Evolutionary conservation across 1,284 basidiomycete species (phyloP).

Genomic region (Agroathelia rolfsii): DNA sequence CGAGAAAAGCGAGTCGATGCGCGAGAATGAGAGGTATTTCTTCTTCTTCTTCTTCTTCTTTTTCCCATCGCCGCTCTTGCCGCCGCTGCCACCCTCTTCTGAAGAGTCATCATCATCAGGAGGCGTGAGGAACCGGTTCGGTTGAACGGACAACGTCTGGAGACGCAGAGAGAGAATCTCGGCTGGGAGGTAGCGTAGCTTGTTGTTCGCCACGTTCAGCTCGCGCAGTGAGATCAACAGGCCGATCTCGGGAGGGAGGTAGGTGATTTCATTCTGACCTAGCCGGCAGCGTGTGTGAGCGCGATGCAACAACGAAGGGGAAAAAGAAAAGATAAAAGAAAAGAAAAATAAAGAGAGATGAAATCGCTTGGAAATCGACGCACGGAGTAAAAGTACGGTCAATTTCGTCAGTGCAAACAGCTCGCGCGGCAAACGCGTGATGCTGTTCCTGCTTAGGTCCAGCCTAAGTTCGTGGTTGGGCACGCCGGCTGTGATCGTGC

Average conservation of each 20-base stretch:
- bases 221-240: slow-evolving; percentile 43
- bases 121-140: slow-evolving; percentile 52
- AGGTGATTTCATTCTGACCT: slow-evolving; percentile 35
- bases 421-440: slow-evolving; percentile 37
- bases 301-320: neutral
- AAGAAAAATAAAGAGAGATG: too few relatives aligned
- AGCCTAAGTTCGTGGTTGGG: slow-evolving; percentile 33
- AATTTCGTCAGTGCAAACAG: slow-evolving; percentile 42
- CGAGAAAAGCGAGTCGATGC: slow-evolving; percentile 1
- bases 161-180: slow-evolving; percentile 52
- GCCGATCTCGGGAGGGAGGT: slow-evolving; percentile 57
- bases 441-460: slow-evolving; percentile 36
- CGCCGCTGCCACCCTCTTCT: too few relatives aligned
- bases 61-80: too few relatives aligned
- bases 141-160: slow-evolving; percentile 32
- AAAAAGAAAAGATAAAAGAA: slow-evolving; percentile 5
- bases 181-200: slow-evolving; percentile 49
- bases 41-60: too few relatives aligned
- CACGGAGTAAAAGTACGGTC: slow-evolving; percentile 49
- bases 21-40: neutral
- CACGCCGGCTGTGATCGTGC: slow-evolving; percentile 16
- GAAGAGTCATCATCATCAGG: slow-evolving; percentile 3
- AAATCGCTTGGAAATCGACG: too few relatives aligned
- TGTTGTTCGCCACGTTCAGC: slow-evolving; percentile 55
- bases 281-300: slow-evolving; percentile 4